Base-by-base conservation (phyloP, 2,329 filamentous ascomycete genomes). In the Pestalotiopsis sp. region DNA sequence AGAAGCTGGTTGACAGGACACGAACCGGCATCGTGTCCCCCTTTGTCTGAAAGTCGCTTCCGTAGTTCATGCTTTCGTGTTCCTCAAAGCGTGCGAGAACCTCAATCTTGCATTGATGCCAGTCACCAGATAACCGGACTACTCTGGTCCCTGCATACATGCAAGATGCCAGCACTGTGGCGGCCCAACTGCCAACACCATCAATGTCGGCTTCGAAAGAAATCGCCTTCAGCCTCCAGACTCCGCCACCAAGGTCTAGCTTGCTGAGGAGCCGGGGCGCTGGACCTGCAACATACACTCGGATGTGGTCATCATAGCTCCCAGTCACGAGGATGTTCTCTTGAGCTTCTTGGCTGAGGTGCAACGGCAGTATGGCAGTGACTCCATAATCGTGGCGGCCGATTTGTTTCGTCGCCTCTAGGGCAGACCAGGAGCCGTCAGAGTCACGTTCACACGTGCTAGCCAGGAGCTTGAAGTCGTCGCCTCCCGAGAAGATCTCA, bases 31-130 rank as follows among this genome's bases (percentile, higher is more conserved):
- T 62, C 71, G 73, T 66, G 75, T 73, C 6, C 68, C 74, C 74
- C 7, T 73, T 75, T 1, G 85, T 85, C 72, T 87, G 85, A 69
- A 90, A 87, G 79, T 95, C 94, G 74, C 92, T 93, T 6, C 92
- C 95, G 78, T 98, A 98, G 75, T 97, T 97, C 94, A 98, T 97
- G 78, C 94, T 97, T 81, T 92, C 85, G 78, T 98, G 94, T 77
- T 95, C 92, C 73, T 93, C 92, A 75, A 97, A 97, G 66, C 86
- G 87, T 0, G 87, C 90, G 61, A 95, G 73, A 1, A 95, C 84
- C 58, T 86, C 82, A 68, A 96, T 90, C 1, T 75, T 76, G 87
- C 91, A 94, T 20, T 68, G 81, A 69, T 70, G 79, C 25, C 49
- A 23, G 1, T 80, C 69, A 31, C 81, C 77, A 11, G 73, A 70